Evolutionary conservation across 2,329 filamentous ascomycete species (phyloP).

Genomic region (Cadophora sp.): DNA sequence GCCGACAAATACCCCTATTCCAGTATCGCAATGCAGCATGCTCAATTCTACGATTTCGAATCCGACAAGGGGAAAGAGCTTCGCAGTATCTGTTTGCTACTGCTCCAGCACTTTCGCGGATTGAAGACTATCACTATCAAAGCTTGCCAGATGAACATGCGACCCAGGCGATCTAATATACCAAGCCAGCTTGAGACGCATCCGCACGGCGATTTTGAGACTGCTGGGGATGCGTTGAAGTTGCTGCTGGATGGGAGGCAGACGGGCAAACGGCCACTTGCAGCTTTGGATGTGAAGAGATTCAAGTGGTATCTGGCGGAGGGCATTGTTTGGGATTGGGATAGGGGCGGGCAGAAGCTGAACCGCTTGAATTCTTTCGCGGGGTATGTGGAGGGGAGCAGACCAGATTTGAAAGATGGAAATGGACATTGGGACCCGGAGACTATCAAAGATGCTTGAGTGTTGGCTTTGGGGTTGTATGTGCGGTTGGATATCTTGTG

Average conservation of each 20-base stretch:
- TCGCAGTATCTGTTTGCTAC: background rate
- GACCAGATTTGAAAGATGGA: background rate
- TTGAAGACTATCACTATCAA: background rate
- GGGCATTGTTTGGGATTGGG: background rate
- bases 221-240: background rate
- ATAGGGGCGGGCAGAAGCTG: background rate
- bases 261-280: background rate
- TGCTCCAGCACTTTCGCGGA: background rate
- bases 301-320: background rate
- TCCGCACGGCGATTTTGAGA: background rate
- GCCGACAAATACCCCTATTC: background rate
- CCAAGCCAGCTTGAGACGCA: background rate
- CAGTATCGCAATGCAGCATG: background rate
- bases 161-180: background rate
- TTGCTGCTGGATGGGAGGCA: background rate
- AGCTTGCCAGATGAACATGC: background rate
- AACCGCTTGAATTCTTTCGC: background rate
- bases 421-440: background rate
- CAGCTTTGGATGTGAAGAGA: background rate
- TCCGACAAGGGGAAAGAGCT: background rate
- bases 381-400: background rate
- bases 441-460: background rate
- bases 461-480: background rate
- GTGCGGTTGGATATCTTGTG: background rate
- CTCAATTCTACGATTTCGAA: background rate